These are phyloP conservation scores for Acacia pycnantha DNA, from an alignment of 331 rosid genomes.

Conservation along the genomic window DNA sequence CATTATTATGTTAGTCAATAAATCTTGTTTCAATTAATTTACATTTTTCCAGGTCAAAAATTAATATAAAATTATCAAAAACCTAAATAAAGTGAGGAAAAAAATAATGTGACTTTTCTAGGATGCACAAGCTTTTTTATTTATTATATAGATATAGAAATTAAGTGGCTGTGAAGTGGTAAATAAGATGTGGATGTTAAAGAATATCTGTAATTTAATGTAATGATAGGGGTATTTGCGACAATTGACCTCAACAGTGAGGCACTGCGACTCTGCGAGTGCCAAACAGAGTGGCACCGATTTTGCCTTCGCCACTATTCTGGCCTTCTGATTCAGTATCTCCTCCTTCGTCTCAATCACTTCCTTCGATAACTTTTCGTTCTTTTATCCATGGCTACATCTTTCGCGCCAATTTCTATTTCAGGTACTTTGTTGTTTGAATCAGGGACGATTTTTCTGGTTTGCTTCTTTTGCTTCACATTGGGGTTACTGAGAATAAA, in stretches of 20 bases:
- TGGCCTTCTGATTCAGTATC: neutral
- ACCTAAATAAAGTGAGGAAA: no score
- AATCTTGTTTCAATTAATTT: no score
- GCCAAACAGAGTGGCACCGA: neutral
- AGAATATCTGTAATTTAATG: neutral
- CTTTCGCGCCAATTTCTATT: conserved; percentile 38
- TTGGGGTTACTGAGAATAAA: neutral
- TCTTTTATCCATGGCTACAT: conserved; percentile 38
- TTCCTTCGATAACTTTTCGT: neutral
- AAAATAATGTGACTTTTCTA: no score
- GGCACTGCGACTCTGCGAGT: neutral
- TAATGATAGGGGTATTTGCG: neutral
- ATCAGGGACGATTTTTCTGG: neutral
- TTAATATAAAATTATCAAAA: no score
- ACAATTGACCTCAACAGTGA: neutral
- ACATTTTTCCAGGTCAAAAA: no score
- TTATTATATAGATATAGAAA: no score
- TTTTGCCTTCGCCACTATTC: neutral
- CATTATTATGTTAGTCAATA: no score
- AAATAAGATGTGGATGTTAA: no score
- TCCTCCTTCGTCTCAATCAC: neutral
- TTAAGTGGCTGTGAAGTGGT: no score
- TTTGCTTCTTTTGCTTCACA: neutral
- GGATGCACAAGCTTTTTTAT: no score
- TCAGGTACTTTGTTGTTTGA: conserved; percentile 21